Conservation (phyloP, 257 asterid genomes). For the Nicotiana undulata region DNA sequence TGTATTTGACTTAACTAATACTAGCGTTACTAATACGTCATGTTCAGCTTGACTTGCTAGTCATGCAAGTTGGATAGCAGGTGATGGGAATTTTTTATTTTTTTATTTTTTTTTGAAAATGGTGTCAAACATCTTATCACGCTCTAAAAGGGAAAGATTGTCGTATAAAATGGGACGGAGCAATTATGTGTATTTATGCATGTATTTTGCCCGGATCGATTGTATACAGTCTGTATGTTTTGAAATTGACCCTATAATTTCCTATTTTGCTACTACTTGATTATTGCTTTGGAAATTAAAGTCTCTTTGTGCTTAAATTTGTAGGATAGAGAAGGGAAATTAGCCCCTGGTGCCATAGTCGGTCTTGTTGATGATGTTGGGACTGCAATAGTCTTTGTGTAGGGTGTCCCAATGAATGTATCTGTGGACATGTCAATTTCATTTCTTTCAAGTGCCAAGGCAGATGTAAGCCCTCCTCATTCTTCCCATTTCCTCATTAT, state of each 20-base stretch:
- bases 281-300: background rate
- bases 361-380: conserved; percentile 61
- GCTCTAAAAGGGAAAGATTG: background rate
- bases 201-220: background rate
- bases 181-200: background rate
- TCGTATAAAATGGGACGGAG: background rate
- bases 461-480: conserved; percentile 35
- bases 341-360: conserved; percentile 49
- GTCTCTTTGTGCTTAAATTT: background rate
- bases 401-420: conserved; percentile 47
- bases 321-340: conserved; percentile 50
- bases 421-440: conserved; percentile 76
- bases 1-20: too few relatives aligned
- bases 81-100: too few relatives aligned
- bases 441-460: conserved; percentile 50
- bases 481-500: background rate
- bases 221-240: background rate
- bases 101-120: too few relatives aligned
- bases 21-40: too few relatives aligned
- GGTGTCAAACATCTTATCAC: background rate
- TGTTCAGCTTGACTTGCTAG: too few relatives aligned
- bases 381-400: conserved; percentile 44
- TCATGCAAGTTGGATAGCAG: too few relatives aligned
- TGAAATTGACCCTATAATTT: background rate
- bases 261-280: background rate